Base-by-base conservation (phyloP, 164 flowering plant species). In the Chimonanthus praecox region DNA sequence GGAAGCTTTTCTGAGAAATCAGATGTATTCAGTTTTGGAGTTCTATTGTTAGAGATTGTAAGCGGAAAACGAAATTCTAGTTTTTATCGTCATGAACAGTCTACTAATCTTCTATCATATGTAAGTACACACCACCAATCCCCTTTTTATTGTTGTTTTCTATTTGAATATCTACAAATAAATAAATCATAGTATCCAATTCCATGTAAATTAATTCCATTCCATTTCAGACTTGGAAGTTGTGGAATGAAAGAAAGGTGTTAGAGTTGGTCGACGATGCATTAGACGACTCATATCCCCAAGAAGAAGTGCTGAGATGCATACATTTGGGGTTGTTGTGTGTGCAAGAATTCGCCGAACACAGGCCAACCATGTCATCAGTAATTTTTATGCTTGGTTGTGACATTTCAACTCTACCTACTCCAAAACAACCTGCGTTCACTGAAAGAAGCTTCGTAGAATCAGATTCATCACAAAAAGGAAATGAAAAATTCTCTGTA, bases 21-120 rank as follows among this genome's bases (percentile, higher is more conserved):
- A 1, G 90, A 86, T 73, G 86, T 88, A 46, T 88, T 79, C 21
- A 85, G 92, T 72, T 84, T 83, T 54, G 92, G 90, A 1, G 86
- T 87, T 33, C 44, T 86, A 3, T 58, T 86, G 8, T 58, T 88
- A 6, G 91, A 88, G 82, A 77, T 85, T 15, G 70, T 86, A 0
- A 82, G 83, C 70, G 89, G 92, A 2, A 80, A 71, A 75, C 87
- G 64, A 76, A 88, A 61, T 43, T 44, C 16, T 16, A 4, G 1
- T 47, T 47, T 10, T 68, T 68, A 10, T 18, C 47, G 33, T 7
- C 21, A 68, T 6, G 44, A 68, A 6, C 54, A 47, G 2, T 68
- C 58, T 7, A 15, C 5, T 5, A 68, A 47, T n/a, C 9, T 68
- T 4, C 46, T 68, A 68, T 15, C 54, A 48, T 9, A 48, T 2